Evolutionary conservation across 192 early-diverging fungal genomes (phyloP).

Genomic region (Coemansia sp.): DNA sequence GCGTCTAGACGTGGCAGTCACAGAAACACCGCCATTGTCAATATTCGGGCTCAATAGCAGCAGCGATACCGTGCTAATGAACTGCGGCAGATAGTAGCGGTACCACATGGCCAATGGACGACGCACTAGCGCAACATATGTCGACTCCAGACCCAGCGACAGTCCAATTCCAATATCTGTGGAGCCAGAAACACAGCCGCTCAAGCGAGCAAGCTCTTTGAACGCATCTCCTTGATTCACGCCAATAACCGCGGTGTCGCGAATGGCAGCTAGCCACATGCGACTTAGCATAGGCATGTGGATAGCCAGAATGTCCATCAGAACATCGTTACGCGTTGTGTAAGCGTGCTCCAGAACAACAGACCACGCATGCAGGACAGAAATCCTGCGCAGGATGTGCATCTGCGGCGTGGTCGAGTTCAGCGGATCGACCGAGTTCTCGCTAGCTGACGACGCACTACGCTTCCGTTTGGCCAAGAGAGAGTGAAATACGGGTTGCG

Average conservation of each 20-base stretch:
- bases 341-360: constrained; percentile 9
- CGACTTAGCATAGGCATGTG: constrained; percentile 26
- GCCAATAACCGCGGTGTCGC: constrained; percentile 33
- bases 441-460: neutral
- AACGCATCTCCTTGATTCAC: constrained; percentile 5
- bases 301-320: constrained; percentile 18
- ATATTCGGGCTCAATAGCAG: neutral
- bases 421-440: neutral
- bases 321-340: neutral
- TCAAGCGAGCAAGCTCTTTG: neutral
- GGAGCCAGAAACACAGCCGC: neutral
- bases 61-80: constrained; percentile 11
- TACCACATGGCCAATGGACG: constrained; percentile 21
- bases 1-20: neutral
- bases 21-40: neutral
- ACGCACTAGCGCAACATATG: constrained; percentile 25
- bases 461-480: neutral
- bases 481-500: constrained; percentile 16
- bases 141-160: constrained; percentile 35
- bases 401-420: constrained; percentile 18
- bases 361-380: constrained; percentile 32
- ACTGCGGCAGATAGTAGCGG: constrained; percentile 23
- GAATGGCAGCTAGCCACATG: constrained; percentile 36
- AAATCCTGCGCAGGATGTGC: constrained; percentile 17
- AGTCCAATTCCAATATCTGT: constrained; percentile 21